These are phyloP conservation scores for Barbarea vulgaris DNA, from an alignment of 345 rosid genomes.

Conservation along the genomic window DNA sequence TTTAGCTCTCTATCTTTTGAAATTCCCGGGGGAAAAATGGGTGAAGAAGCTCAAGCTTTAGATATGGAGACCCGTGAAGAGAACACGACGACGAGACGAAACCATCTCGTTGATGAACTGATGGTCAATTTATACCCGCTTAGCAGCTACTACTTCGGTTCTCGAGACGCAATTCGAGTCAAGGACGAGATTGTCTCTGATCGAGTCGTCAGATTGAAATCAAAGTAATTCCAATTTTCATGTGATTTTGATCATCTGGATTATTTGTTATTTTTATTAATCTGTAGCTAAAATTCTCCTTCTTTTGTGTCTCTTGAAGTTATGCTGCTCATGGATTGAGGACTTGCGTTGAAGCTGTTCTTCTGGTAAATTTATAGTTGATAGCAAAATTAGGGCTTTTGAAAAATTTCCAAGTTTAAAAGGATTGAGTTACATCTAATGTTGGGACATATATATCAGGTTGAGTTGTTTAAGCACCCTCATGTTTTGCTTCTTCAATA, in stretches of 20 bases:
- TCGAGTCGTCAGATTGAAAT: conserved; percentile 69
- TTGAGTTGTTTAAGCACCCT: conserved; percentile 86
- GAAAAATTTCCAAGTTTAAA: neutral
- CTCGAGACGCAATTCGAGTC: conserved; percentile 58
- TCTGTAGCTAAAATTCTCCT: neutral
- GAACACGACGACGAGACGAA: conserved; percentile 19
- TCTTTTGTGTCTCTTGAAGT: conserved; percentile 37
- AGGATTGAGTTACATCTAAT: neutral
- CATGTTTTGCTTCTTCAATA: conserved; percentile 76
- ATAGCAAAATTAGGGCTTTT: conserved; percentile 8
- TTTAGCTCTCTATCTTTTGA: conserved; percentile 3
- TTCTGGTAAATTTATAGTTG: conserved; percentile 52
- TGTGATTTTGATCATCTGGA: neutral
- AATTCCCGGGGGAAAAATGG: conserved; percentile 25
- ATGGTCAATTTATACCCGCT: conserved; percentile 67
- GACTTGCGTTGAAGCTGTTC: conserved; percentile 79
- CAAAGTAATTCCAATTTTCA: conserved; percentile 46
- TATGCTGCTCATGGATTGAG: conserved; percentile 76
- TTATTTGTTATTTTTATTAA: neutral
- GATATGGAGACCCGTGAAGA: conserved; percentile 16
- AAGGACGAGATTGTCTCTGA: conserved; percentile 58
- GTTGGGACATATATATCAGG: conserved; percentile 49
- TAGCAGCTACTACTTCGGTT: conserved; percentile 75
- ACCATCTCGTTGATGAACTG: conserved; percentile 18
- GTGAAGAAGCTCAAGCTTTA: conserved; percentile 38